A percentile compares a stretch with the other conserved stretches of the same genome.
Evolutionary conservation across 2,329 filamentous ascomycete genomes (phyloP).

Genomic region (Pseudocercospora crystallina): DNA sequence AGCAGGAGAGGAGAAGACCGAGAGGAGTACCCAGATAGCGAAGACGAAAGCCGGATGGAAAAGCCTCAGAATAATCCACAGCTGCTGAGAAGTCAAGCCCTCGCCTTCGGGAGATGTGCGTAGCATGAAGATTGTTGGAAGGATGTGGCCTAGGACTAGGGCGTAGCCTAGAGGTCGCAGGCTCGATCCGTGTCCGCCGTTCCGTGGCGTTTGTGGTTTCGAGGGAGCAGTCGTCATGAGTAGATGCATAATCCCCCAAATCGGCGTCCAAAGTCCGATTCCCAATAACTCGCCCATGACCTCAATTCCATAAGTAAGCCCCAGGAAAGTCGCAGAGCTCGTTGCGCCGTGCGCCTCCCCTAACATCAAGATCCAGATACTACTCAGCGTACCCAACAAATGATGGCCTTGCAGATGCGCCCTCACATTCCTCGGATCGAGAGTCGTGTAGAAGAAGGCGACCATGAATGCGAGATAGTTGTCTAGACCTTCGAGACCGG

Average conservation of each 20-base stretch:
- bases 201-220: background rate
- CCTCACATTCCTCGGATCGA: conserved; percentile 21
- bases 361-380: conserved; percentile 25
- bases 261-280: conserved; percentile 23
- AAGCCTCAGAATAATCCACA: conserved; percentile 24
- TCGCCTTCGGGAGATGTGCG: conserved; percentile 17
- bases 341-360: conserved; percentile 19
- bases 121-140: conserved; percentile 24
- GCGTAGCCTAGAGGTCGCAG: conserved; percentile 22
- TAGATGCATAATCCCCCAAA: conserved; percentile 24
- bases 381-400: conserved; percentile 21
- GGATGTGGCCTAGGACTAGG: conserved; percentile 21
- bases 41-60: conserved; percentile 26
- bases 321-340: conserved; percentile 8
- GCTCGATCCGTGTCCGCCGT: too few species aligned
- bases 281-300: conserved; percentile 25
- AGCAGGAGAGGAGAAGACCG: background rate
- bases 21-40: conserved; percentile 11
- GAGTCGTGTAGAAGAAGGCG: conserved; percentile 22
- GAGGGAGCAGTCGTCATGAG: conserved; percentile 11
- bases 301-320: conserved; percentile 21
- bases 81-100: conserved; percentile 20
- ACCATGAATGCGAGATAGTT: conserved; percentile 27
- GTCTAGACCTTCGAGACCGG: conserved; percentile 18
- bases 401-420: conserved; percentile 24